Evolutionary conservation across 202 grass and related monocot genomes (phyloP).

Genomic region (Eragrostis tef): DNA sequence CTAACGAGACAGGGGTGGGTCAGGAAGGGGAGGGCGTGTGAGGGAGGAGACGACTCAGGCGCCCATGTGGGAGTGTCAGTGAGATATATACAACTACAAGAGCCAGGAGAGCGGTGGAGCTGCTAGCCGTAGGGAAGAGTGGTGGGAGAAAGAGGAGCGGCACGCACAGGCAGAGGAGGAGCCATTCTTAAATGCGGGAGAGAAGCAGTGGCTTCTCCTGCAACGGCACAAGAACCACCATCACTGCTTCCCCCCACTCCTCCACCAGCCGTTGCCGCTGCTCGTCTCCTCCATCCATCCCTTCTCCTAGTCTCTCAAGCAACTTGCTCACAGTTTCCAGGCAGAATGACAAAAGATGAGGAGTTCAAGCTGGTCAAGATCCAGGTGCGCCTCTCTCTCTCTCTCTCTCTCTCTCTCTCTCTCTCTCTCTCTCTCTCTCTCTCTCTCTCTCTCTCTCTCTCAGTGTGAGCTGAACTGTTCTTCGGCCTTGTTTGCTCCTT

Average conservation of each 20-base stretch:
- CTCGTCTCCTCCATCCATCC: neutral
- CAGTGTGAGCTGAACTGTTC: slow-evolving; percentile 41
- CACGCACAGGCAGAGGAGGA: neutral
- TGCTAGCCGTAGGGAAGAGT: slow-evolving; percentile 42
- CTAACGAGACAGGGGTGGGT: slow-evolving; percentile 17
- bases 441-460: neutral
- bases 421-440: slow-evolving; percentile 16
- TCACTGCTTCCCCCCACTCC: neutral
- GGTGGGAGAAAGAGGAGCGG: neutral
- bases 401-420: neutral
- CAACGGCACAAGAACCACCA: slow-evolving; percentile 55
- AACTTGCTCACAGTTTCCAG: slow-evolving; percentile 48
- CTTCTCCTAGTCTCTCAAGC: neutral
- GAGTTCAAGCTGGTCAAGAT: slow-evolving; percentile 98
- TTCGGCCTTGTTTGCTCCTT: slow-evolving; percentile 41
- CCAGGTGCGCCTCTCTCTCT: slow-evolving; percentile 58
- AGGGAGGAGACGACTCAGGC: neutral
- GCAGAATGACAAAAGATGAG: slow-evolving; percentile 80
- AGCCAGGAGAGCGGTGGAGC: slow-evolving; percentile 13
- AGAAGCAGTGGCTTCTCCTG: slow-evolving; percentile 38
- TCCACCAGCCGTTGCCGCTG: neutral
- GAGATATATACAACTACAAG: slow-evolving; percentile 54
- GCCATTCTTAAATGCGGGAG: slow-evolving; percentile 57
- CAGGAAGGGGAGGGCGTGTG: neutral
- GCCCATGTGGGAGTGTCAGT: slow-evolving; percentile 33